These are phyloP conservation scores for Thamnidium elegans DNA, from an alignment of 192 early-diverging fungal genomes.

Conservation along the genomic window DNA sequence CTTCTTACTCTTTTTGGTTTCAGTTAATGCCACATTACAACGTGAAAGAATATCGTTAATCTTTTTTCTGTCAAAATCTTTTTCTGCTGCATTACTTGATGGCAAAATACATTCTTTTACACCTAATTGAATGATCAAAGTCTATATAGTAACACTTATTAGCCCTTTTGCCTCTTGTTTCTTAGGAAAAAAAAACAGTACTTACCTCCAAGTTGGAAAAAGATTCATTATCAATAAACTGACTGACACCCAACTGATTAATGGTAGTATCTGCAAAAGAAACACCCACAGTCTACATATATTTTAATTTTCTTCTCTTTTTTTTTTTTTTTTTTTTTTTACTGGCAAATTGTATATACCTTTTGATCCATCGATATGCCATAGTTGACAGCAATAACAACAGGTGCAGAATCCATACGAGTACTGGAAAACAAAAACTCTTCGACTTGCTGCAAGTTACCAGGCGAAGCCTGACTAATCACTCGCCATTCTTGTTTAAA, in stretches of 20 bases:
- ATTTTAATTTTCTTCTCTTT: background rate
- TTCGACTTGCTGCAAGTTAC: constrained; percentile 89
- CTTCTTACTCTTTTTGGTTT: constrained; percentile 53
- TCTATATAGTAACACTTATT: constrained; percentile 35
- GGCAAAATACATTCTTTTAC: constrained; percentile 89
- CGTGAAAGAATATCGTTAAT: constrained; percentile 67
- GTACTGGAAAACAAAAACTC: constrained; percentile 79
- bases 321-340: background rate
- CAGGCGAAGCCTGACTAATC: constrained; percentile 77
- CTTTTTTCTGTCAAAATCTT: constrained; percentile 69
- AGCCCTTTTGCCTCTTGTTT: constrained; percentile 2
- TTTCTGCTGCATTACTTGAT: constrained; percentile 25
- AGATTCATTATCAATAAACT: constrained; percentile 92
- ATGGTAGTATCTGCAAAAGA: constrained; percentile 87
- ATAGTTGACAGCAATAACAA: constrained; percentile 79
- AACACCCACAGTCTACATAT: constrained; percentile 68
- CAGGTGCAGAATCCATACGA: constrained; percentile 69
- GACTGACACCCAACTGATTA: constrained; percentile 73
- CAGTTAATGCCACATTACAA: constrained; percentile 77
- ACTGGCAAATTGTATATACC: constrained; percentile 26
- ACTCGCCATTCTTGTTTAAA: constrained; percentile 53
- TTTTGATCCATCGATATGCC: constrained; percentile 57
- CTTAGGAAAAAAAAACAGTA: too few relatives aligned
- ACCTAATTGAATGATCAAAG: constrained; percentile 87
- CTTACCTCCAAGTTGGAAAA: constrained; percentile 89